A percentile compares a stretch with the other conserved stretches of the same genome.
Evolutionary conservation across 2,329 filamentous ascomycete genomes (phyloP).

Genomic region (Colletotrichum caudatum): DNA sequence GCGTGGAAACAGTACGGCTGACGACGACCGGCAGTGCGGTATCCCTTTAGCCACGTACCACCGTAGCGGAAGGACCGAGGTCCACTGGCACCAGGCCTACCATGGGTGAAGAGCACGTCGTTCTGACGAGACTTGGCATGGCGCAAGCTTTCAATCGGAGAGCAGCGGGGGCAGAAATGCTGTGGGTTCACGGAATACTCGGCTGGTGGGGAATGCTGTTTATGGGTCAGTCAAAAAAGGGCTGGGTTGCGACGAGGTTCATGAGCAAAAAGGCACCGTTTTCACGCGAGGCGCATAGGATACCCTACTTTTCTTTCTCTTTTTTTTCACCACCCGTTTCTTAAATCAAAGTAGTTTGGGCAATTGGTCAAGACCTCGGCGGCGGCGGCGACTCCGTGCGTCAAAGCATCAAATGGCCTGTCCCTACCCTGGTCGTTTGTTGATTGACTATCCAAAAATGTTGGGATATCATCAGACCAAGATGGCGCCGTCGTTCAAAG

Average conservation of each 20-base stretch:
- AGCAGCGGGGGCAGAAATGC: neutral
- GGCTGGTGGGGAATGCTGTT: neutral
- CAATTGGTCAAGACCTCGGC: neutral
- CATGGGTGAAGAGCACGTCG: neutral
- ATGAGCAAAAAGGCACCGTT: neutral
- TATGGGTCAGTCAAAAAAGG: neutral
- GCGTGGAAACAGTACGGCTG: constrained; percentile 1
- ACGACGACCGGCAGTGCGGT: constrained; percentile 42
- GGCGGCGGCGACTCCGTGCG: too few species aligned
- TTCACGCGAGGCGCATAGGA: constrained; percentile 18
- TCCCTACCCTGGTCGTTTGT: neutral
- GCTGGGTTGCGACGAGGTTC: neutral
- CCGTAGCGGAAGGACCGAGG: constrained; percentile 45
- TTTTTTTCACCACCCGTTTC: too few species aligned
- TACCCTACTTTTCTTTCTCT: constrained; percentile 21
- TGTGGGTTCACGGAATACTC: neutral
- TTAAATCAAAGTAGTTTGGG: neutral
- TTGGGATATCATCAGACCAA: neutral
- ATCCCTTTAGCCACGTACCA: constrained; percentile 46
- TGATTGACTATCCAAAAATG: neutral
- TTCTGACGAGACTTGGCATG: neutral
- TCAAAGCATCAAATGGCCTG: neutral
- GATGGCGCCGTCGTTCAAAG: neutral
- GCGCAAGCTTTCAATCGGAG: neutral
- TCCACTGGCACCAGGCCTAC: constrained; percentile 41